A percentile compares a stretch with the other conserved stretches of the same genome.
phyloP scores from a whole-genome alignment of 2,329 filamentous ascomycete species.

The Plenodomus tracheiphilus region DNA sequence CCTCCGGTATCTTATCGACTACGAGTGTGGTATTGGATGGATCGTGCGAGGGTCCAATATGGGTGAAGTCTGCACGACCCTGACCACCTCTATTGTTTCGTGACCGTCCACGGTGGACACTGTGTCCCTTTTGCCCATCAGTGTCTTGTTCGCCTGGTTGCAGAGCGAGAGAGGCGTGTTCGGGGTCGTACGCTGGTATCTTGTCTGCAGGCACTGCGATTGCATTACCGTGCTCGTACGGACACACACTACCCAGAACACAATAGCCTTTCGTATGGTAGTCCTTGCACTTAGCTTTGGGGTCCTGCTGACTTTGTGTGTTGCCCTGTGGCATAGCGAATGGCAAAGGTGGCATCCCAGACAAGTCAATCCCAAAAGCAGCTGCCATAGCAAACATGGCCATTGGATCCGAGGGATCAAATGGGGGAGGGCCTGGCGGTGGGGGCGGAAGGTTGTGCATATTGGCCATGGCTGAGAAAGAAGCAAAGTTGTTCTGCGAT shows the following conservation, averaged over 20 bases:
- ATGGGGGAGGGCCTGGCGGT: constrained; percentile 53
- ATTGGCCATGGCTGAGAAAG: constrained; percentile 15
- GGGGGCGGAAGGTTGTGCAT: constrained; percentile 42
- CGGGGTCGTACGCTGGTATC: constrained; percentile 61
- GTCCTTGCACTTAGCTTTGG: constrained; percentile 63
- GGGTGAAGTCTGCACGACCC: constrained; percentile 61
- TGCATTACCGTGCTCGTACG: constrained; percentile 66
- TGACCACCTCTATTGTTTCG: constrained; percentile 23
- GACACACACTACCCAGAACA: constrained; percentile 66
- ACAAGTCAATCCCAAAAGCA: constrained; percentile 44
- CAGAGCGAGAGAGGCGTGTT: constrained; percentile 51
- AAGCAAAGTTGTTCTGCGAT: constrained; percentile 9
- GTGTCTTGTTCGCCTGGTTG: constrained; percentile 5
- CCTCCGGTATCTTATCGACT: constrained; percentile 76
- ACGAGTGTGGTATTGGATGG: constrained; percentile 69
- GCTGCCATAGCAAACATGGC: constrained; percentile 66
- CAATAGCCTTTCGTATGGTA: constrained; percentile 76
- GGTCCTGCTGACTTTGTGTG: constrained; percentile 11
- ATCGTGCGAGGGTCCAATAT: constrained; percentile 65
- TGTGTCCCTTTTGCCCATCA: neutral
- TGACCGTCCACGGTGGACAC: constrained; percentile 22
- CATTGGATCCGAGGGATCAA: constrained; percentile 65
- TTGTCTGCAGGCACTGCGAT: constrained; percentile 13
- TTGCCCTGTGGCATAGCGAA: constrained; percentile 37
- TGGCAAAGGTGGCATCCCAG: constrained; percentile 44